Base-by-base conservation (phyloP, 306 rosid species). In the Abrus precatorius region DNA sequence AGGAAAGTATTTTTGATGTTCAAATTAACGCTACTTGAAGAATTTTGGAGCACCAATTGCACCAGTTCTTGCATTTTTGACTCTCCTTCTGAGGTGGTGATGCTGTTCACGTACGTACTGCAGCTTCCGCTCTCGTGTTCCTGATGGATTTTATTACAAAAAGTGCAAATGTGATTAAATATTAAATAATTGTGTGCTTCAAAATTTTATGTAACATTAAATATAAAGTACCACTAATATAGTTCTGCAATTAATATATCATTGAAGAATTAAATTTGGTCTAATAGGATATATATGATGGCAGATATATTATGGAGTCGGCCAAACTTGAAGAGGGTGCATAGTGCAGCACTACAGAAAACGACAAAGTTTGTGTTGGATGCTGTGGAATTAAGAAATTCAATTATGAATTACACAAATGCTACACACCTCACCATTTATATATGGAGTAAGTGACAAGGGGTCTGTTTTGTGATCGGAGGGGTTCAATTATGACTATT, bases 21-120 rank as follows among this genome's bases (percentile, higher is more conserved):
- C 29, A 88, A 88, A 70, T 89, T 89, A 8, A 86, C 64, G 55
- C 8, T 90, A 61, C 7, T 75, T 2, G 88, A 70, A 50, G 88
- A 80, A 7, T 86, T 86, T 77, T 85, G 84, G 36, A 90, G 82
- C 84, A 91, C 97, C 86, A 91, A 14, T 70, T 89, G 81, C 67
- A 70, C 84, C 2, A 96, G 91, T 68, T 89, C 92, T 80, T 91
- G 92, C 95, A 96, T 92, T 76, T 89, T 84, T 49, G 88, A 86
- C 66, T 93, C 98, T 80, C 62, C 85, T 79, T 85, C 95, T 14
- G 57, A 13, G 44, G 27, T 79, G 12, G 36, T 84, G 50, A 7
- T 44, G 76, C 13, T 41, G 43, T 56, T 44, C 3, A 48, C 61
- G 10, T 77, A 52, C 14, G 12, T 72, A 64, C 74, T 36, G n/a